These are phyloP conservation scores for Phytopythium aichiense DNA, from an alignment of 352 stramenopile species.

Conservation along the genomic window DNA sequence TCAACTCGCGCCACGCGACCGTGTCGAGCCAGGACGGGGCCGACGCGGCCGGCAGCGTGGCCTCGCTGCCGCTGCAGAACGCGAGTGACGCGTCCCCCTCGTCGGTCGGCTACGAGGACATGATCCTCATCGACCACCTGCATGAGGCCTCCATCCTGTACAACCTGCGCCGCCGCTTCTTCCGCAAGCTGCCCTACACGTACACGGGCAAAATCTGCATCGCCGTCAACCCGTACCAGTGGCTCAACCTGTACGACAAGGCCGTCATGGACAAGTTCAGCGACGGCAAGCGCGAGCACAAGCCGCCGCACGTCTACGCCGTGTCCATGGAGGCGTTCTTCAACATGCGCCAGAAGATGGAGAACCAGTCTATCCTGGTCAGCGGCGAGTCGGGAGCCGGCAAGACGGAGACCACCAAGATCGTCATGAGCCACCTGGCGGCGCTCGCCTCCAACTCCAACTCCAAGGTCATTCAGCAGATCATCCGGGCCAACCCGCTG, in stretches of 20 bases:
- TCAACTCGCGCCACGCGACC: conserved; percentile 62
- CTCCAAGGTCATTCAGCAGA: conserved; percentile 92
- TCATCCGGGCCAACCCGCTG: conserved; percentile 91
- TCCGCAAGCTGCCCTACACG: conserved; percentile 76
- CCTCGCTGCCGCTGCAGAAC: conserved; percentile 73
- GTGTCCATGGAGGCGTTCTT: conserved; percentile 86
- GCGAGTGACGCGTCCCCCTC: conserved; percentile 31
- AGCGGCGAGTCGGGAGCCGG: conserved; percentile 93
- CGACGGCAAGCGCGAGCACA: conserved; percentile 66
- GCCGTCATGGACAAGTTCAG: conserved; percentile 67
- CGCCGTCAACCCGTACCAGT: conserved; percentile 86
- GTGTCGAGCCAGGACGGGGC: conserved; percentile 20
- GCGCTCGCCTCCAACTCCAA: conserved; percentile 76
- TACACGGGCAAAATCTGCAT: conserved; percentile 89
- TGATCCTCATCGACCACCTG: conserved; percentile 86
- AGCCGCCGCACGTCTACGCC: conserved; percentile 80
- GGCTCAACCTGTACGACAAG: conserved; percentile 80
- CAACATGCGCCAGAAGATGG: conserved; percentile 62
- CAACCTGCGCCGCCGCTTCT: conserved; percentile 76
- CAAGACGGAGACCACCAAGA: conserved; percentile 97
- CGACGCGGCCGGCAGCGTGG: not conserved
- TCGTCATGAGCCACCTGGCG: conserved; percentile 93
- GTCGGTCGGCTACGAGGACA: conserved; percentile 72
- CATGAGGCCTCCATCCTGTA: conserved; percentile 86
- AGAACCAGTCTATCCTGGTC: conserved; percentile 95